Percentiles rank a stretch among this genome's conserved stretches.
phyloP scores from a whole-genome alignment of 306 rosid genomes.

The peach (Prunus persica) region Prunus_persica_NCBIv2 NC_034011.1:170001-170500 shows the following conservation, averaged over 20 bases:
- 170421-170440: slow-evolving; percentile 50
- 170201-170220: slow-evolving; percentile 49
- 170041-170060: slow-evolving; percentile 35
- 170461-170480: slow-evolving; percentile 63
- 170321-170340: slow-evolving; percentile 51
- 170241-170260: slow-evolving; percentile 59
- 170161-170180: slow-evolving; percentile 57
- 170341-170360: slow-evolving; percentile 70
- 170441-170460: slow-evolving; percentile 76
- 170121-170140: slow-evolving; percentile 43
- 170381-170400: slow-evolving; percentile 55
- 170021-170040: slow-evolving; percentile 17
- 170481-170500: slow-evolving; percentile 45
- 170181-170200: slow-evolving; percentile 58
- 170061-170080: slow-evolving; percentile 49
- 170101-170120: slow-evolving; percentile 55
- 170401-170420: slow-evolving; percentile 55
- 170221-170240: slow-evolving; percentile 58
- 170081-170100: slow-evolving; percentile 33
- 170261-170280: slow-evolving; percentile 72
- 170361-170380: slow-evolving; percentile 47
- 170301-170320: slow-evolving; percentile 59
- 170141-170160: slow-evolving; percentile 29
- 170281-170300: slow-evolving; percentile 45
- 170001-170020: slow-evolving; percentile 34